Base-by-base conservation (phyloP, 805 yeast species). In the Yamadazyma nakazawae region DNA sequence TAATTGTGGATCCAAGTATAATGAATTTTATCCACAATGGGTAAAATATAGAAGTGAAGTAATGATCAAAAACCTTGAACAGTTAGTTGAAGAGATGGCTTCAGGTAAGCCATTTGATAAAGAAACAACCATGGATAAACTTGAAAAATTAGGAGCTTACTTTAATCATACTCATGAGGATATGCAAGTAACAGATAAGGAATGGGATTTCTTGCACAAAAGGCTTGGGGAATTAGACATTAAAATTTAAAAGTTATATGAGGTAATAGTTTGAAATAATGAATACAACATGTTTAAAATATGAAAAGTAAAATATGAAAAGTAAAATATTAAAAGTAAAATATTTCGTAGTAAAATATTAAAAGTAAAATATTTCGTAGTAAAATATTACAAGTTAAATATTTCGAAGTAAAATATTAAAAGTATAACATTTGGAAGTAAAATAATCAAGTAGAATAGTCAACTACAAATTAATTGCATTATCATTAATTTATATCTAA, bases 11-110 rank as follows among this genome's bases (percentile, higher is more conserved):
- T 59, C 72, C 5, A 53, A 64, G 13, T 68, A 58, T 55, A 50
- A 64, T 47, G 62, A 61, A 31, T 70, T 68, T 49, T 70, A 70
- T 51, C 64, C 66, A 11, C 64, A 67, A 46, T 70, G 75, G 75
- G 56, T 68, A 25, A 49, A 56, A 14, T 64, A 61, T 50, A 52
- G 75, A 41, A 47, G 56, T 30, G 59, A 64, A 1, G 48, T 64
- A 25, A 42, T 67, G 30, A 59, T 58, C 40, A 52, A 54, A 14
- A 57, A 67, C 26, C 56, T 66, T 37, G 56, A 61, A 19, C 36
- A 43, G 14, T 54, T 66, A 48, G 57, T 55, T 24, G 46, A 46
- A 2, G 34, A 39, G 2, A 37, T 46, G 32, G 36, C 28, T 2
- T 42, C 41, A 5, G 35, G 55, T 28, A 48, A 42, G 17, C 51